Evolutionary conservation across 805 yeast genomes (phyloP).

Genomic region (Sugiyamaella smithiae): DNA sequence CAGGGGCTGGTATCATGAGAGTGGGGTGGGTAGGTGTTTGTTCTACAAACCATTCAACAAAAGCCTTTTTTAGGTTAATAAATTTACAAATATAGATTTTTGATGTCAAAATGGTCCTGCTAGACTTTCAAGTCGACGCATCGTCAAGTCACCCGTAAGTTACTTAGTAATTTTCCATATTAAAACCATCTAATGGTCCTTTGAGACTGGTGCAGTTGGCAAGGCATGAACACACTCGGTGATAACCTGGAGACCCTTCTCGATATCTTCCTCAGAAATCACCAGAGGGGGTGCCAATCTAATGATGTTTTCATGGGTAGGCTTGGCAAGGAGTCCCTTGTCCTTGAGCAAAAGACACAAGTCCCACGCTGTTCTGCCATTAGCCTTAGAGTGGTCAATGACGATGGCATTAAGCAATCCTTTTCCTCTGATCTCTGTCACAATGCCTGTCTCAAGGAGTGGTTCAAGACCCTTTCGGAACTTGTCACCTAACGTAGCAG

Average conservation of each 20-base stretch:
- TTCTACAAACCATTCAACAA: no score
- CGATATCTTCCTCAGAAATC: constrained; percentile 80
- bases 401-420: constrained; percentile 91
- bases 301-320: constrained; percentile 93
- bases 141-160: no score
- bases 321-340: constrained; percentile 89
- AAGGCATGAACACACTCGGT: constrained; percentile 51
- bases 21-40: no score
- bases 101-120: no score
- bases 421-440: constrained; percentile 68
- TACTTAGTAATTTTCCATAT: no score
- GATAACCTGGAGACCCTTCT: constrained; percentile 76
- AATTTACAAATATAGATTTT: no score
- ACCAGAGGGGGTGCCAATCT: constrained; percentile 96
- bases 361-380: constrained; percentile 95
- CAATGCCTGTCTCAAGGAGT: constrained; percentile 44
- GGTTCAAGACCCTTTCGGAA: constrained; percentile 49
- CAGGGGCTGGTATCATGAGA: no score
- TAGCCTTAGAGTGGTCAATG: constrained; percentile 76
- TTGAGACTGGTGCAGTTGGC: constrained; percentile 28
- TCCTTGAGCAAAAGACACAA: constrained; percentile 85
- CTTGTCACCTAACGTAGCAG: constrained; percentile 65
- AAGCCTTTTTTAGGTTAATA: no score
- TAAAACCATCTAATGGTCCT: not conserved
- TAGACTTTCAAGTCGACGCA: no score